Evolutionary conservation across 2,329 filamentous ascomycete species (phyloP), one percentile per base, ranked within the genome.

Genomic region (Colletotrichum eremochloae): DNA sequence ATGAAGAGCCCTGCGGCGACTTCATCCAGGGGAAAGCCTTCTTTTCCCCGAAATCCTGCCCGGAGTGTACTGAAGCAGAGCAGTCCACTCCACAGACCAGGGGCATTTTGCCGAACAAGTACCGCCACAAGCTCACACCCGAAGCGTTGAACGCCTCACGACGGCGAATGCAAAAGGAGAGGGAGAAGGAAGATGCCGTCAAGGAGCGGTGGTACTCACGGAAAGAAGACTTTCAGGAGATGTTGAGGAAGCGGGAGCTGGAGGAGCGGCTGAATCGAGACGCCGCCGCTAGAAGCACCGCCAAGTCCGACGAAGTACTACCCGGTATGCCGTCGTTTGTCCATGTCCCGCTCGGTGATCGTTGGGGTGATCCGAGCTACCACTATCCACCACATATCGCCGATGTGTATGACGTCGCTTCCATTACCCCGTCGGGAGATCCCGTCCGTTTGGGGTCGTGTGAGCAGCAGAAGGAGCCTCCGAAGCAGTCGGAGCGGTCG

Each of bases 61-160:
- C 56, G 46, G 67, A 61, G 8, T 71, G 69, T 56, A 61, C 42
- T 18, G 29, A 38, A 12, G 70, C 67, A 33, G 70, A 69, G 40
- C 33, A 69, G 55, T 31, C 33, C 40, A 61, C 61, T 2, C 46
- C 33, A 29, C 38, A 55, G 5, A 69, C 67, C 48, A 63, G 38
- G 33, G 67, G 70, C 40, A 63, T 68, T n/a, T 29, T 56, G 12
- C 38, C 62, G 11, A 36, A 48, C 33, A 68, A 68, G 55, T 72
- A 68, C 31, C 50, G 42, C 46, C 36, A 50, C 18, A 42, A 48
- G 3, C 65, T 68, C 15, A 58, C 44, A 18, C 53, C 65, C 9
- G 69, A 38, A 18, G 52, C 46, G 12, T 15, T 62, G 15, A 33
- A 53, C 53, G 14, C 29, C 62, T 33, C 73, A 24, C 36, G 68